phyloP scores from a whole-genome alignment of 73 alveolate genomes.

The Loxodes magnus region DNA sequence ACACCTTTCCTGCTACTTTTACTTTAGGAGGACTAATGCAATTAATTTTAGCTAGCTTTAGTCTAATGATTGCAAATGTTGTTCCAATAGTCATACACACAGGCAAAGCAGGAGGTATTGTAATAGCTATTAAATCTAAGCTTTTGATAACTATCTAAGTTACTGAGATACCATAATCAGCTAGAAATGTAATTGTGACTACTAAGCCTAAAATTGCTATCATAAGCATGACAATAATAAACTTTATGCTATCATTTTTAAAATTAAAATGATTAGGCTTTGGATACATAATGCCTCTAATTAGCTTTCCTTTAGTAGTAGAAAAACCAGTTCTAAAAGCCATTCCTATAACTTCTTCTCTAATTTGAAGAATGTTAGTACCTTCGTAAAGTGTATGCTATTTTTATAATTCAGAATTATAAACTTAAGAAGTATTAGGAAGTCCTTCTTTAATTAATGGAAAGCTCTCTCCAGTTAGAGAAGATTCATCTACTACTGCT shows the following conservation, averaged over 20 bases:
- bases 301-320: conserved; percentile 84
- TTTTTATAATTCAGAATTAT: not conserved
- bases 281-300: conserved; percentile 63
- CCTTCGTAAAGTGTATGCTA: conserved; percentile 1
- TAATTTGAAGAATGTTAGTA: not conserved
- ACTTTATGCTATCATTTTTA: conserved; percentile 66
- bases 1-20: conserved; percentile 82
- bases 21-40: conserved; percentile 83
- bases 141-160: conserved; percentile 6
- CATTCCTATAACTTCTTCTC: not conserved
- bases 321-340: conserved; percentile 55
- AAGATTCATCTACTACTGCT: conserved; percentile 68
- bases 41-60: conserved; percentile 44
- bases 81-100: conserved; percentile 49
- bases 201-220: conserved; percentile 60
- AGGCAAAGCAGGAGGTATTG: conserved; percentile 74
- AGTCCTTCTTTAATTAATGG: conserved; percentile 73
- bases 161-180: conserved; percentile 12
- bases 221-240: conserved; percentile 67
- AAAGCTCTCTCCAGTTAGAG: conserved; percentile 91
- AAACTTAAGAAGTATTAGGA: conserved; percentile 21
- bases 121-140: conserved; percentile 42
- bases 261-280: conserved; percentile 76
- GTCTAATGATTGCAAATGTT: conserved; percentile 35
- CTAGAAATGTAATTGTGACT: conserved; percentile 16